Conservation (phyloP, 768 basidiomycete genomes). For the Pleurotus ostreatus region DNA sequence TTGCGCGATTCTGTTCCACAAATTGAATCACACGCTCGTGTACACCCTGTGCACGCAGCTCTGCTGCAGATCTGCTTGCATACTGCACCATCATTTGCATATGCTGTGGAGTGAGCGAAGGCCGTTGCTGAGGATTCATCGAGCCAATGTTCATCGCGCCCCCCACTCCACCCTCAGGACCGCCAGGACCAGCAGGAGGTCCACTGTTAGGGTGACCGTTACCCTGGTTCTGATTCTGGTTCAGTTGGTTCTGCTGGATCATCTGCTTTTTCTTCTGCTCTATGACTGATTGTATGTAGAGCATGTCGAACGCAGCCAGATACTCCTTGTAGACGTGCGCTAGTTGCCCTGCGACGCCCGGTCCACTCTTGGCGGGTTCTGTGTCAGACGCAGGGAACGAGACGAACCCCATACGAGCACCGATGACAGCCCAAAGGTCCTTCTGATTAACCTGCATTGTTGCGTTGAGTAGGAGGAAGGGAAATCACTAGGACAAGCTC, state of each 20-base stretch:
- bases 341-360: constrained; percentile 56
- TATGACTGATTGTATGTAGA: constrained; percentile 42
- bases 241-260: constrained; percentile 7
- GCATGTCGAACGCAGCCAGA: constrained; percentile 51
- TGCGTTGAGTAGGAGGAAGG: constrained; percentile 5
- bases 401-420: constrained; percentile 61
- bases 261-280: constrained; percentile 26
- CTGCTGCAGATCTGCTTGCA: constrained; percentile 39
- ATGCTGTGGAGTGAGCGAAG: constrained; percentile 15
- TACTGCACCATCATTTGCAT: constrained; percentile 44
- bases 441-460: constrained; percentile 44
- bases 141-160: not conserved
- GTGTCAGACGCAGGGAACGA: constrained; percentile 58
- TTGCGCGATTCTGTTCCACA: constrained; percentile 53
- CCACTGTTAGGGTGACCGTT: too few relatives aligned
- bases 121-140: not conserved
- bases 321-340: constrained; percentile 58
- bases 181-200: not conserved
- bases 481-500: constrained; percentile 15
- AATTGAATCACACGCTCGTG: constrained; percentile 47
- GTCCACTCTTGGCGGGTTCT: constrained; percentile 61
- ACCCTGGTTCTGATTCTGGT: too few relatives aligned
- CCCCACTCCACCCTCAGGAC: constrained; percentile 10
- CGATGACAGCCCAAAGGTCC: constrained; percentile 64
- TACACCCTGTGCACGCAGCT: constrained; percentile 50